Evolutionary conservation across 305 asterid genomes (phyloP).

Genomic region (Fraxinus xanthoxyloides): DNA sequence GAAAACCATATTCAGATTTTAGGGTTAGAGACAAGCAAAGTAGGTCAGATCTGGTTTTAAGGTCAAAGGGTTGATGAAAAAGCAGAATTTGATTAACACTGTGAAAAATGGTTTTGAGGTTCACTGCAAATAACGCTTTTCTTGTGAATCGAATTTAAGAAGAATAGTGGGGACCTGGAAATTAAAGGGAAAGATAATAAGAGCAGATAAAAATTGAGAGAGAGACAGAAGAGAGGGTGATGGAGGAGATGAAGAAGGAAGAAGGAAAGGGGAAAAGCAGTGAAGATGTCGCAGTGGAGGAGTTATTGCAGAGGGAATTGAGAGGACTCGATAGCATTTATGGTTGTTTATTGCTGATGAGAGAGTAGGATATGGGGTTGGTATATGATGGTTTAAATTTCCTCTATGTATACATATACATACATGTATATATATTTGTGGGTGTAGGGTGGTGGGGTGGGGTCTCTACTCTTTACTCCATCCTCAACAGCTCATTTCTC

Average conservation of each 20-base stretch:
- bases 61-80: neutral
- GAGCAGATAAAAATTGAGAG: neutral
- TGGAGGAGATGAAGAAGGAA: neutral
- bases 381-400: slow-evolving; percentile 37
- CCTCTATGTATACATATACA: neutral
- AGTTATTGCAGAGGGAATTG: slow-evolving; percentile 81
- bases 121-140: slow-evolving; percentile 22
- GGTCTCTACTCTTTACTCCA: neutral
- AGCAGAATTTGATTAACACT: neutral
- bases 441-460: slow-evolving; percentile 7
- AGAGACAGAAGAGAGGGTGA: slow-evolving; percentile 18
- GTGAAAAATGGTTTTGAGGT: slow-evolving; percentile 23
- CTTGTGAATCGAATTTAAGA: slow-evolving; percentile 53
- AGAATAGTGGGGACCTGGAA: slow-evolving; percentile 25
- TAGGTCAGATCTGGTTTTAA: slow-evolving; percentile 20
- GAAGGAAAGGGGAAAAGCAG: slow-evolving; percentile 19
- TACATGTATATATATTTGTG: slow-evolving; percentile 11
- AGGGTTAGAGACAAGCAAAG: slow-evolving; percentile 19
- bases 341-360: slow-evolving; percentile 56
- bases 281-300: slow-evolving; percentile 60
- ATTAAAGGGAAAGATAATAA: slow-evolving; percentile 26
- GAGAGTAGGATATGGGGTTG: slow-evolving; percentile 41
- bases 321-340: slow-evolving; percentile 85
- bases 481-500: slow-evolving; percentile 16
- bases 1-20: slow-evolving; percentile 16